These are phyloP conservation scores for Metschnikowia picachoensis DNA, from an alignment of 805 yeast species.

Conservation along the genomic window DNA sequence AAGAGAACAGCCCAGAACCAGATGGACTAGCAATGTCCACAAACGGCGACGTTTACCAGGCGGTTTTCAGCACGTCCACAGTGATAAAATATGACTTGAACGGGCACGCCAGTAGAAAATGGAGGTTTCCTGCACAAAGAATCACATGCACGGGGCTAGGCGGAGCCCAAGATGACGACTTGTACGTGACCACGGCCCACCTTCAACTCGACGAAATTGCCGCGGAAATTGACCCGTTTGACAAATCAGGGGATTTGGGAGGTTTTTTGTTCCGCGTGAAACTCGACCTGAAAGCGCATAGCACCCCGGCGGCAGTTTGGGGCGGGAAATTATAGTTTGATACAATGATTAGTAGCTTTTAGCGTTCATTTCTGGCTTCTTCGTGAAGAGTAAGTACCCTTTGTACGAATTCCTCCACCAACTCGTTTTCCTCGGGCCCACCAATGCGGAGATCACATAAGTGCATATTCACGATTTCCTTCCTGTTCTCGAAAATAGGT, in stretches of 20 bases:
- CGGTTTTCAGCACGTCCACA: constrained; percentile 59
- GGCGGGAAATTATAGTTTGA: constrained; percentile 19
- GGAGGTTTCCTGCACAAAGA: constrained; percentile 55
- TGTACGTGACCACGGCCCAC: constrained; percentile 69
- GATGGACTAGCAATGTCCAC: constrained; percentile 71
- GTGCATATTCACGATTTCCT: constrained; percentile 58
- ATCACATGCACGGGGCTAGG: constrained; percentile 70
- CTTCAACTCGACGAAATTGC: constrained; percentile 39
- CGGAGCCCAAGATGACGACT: constrained; percentile 42
- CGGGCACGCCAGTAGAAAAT: constrained; percentile 51
- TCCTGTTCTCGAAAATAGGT: constrained; percentile 48
- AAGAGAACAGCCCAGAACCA: constrained; percentile 50
- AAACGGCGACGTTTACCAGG: constrained; percentile 54
- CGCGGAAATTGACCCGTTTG: constrained; percentile 21
- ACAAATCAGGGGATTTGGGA: constrained; percentile 48
- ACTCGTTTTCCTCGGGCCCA: constrained; percentile 62
- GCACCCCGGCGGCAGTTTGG: constrained; percentile 28
- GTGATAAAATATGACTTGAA: constrained; percentile 50
- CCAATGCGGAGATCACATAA: constrained; percentile 56
- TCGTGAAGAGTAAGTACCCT: constrained; percentile 29
- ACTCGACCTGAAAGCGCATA: constrained; percentile 27
- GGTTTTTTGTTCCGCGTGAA: constrained; percentile 54
- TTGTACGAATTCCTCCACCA: constrained; percentile 66
- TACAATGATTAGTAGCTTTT: neutral
- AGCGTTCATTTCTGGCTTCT: neutral